Evolutionary conservation across 2,329 filamentous ascomycete genomes (phyloP).

Genomic region (Stagonosporopsis cucurbitacearum): DNA sequence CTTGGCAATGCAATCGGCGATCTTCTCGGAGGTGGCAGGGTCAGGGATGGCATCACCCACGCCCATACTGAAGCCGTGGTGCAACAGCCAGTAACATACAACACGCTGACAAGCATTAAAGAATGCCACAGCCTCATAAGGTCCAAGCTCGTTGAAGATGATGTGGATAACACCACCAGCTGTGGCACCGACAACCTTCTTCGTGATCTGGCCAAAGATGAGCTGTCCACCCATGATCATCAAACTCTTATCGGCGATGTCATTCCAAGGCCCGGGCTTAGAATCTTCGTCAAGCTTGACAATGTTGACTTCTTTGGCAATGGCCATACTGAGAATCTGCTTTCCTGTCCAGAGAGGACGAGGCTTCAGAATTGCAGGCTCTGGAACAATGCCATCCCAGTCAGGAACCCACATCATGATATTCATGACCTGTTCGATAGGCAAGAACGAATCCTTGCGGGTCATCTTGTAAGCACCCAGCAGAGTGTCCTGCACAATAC

Average conservation of each 20-base stretch:
- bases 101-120: slow-evolving; percentile 95
- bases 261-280: slow-evolving; percentile 58
- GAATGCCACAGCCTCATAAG: slow-evolving; percentile 86
- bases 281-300: slow-evolving; percentile 65
- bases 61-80: slow-evolving; percentile 96
- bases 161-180: slow-evolving; percentile 93
- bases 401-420: slow-evolving; percentile 96
- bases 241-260: slow-evolving; percentile 78
- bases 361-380: slow-evolving; percentile 92
- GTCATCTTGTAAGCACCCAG: slow-evolving; percentile 98
- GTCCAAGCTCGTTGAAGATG: slow-evolving; percentile 93
- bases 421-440: slow-evolving; percentile 93
- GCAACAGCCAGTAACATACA: slow-evolving; percentile 95
- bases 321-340: slow-evolving; percentile 92
- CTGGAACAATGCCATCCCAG: slow-evolving; percentile 94
- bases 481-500: slow-evolving; percentile 97
- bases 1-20: slow-evolving; percentile 79
- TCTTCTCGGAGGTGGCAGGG: slow-evolving; percentile 79
- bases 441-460: slow-evolving; percentile 88
- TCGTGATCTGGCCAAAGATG: slow-evolving; percentile 87
- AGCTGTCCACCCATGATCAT: slow-evolving; percentile 87
- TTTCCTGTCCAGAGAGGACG: slow-evolving; percentile 96
- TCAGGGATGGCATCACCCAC: slow-evolving; percentile 98
- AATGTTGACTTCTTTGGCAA: slow-evolving; percentile 84
- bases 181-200: slow-evolving; percentile 92